A percentile compares a stretch with the other conserved stretches of the same genome.
Conservation (phyloP, 495 filamentous ascomycete genomes). For the Thermothielavioides terrestris region DNA sequence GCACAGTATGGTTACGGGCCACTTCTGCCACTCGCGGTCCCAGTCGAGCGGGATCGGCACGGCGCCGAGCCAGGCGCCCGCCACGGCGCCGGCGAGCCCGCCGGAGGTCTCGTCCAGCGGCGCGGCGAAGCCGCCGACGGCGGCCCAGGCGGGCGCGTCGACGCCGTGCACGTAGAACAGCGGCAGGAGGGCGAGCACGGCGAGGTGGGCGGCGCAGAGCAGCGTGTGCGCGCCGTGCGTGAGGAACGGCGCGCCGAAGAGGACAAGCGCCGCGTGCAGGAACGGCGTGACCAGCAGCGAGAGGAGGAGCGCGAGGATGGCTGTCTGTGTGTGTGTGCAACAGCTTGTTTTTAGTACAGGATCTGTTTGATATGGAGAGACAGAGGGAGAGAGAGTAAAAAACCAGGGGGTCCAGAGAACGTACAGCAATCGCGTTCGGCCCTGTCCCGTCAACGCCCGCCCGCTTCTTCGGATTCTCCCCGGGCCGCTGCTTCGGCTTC, state of each 20-base stretch:
- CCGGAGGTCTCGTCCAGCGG: conserved; percentile 63
- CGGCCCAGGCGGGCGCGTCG: conserved; percentile 61
- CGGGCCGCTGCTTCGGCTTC: conserved; percentile 30
- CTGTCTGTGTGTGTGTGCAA: conserved; percentile 40
- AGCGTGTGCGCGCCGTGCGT: conserved; percentile 72
- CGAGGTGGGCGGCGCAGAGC: conserved; percentile 71
- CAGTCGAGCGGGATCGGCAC: conserved; percentile 95
- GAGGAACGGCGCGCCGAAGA: conserved; percentile 86
- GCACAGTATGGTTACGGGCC: conserved; percentile 74
- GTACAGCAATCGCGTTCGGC: conserved; percentile 29
- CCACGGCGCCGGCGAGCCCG: conserved; percentile 51
- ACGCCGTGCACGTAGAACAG: conserved; percentile 82
- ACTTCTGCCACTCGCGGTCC: conserved; percentile 94
- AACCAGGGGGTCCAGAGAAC: conserved; percentile 8
- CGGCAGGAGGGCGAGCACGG: conserved; percentile 63
- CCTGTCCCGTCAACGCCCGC: conserved; percentile 19
- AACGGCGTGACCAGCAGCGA: conserved; percentile 47
- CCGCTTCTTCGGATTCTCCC: conserved; percentile 37
- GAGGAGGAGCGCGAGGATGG: conserved; percentile 55
- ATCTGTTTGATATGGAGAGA: not conserved
- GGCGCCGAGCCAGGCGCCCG: conserved; percentile 68
- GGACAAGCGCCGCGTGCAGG: conserved; percentile 58
- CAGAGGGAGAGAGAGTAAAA: conserved; percentile 1
- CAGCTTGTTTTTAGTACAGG: conserved; percentile 1
- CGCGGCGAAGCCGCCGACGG: conserved; percentile 48